Conservation (phyloP, 208 protist species). For the Trichomonas vaginalis region DNA sequence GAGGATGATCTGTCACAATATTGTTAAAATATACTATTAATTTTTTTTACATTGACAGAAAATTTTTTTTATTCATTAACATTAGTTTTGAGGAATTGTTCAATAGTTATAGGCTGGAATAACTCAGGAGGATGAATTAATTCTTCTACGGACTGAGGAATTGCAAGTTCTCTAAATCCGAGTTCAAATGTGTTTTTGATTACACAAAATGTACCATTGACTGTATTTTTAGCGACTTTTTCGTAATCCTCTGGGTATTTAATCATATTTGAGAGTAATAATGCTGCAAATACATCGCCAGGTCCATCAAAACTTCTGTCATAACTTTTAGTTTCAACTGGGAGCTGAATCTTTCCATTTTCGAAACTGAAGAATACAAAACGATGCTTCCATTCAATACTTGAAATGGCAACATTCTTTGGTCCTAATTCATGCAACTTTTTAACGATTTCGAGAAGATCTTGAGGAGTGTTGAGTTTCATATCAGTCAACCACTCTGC, state of each 20-base stretch:
- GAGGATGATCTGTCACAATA: no score
- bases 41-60: no score
- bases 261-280: not conserved
- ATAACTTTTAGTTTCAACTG: not conserved
- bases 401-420: not conserved
- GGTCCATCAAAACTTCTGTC: not conserved
- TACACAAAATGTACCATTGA: not conserved
- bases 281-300: not conserved
- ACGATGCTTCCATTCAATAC: not conserved
- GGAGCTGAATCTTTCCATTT: not conserved
- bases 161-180: not conserved
- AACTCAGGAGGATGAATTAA: not conserved
- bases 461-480: not conserved
- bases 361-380: not conserved
- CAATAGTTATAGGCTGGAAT: not conserved
- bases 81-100: not conserved
- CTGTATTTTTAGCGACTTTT: not conserved
- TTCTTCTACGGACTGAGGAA: not conserved
- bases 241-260: not conserved
- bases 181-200: not conserved
- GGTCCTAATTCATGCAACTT: not conserved
- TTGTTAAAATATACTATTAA: no score
- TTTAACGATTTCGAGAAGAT: not conserved
- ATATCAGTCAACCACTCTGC: not conserved
- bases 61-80: not conserved